Base-by-base conservation (phyloP, 768 basidiomycete genomes). In the Strobilomyces dryophilus region DNA sequence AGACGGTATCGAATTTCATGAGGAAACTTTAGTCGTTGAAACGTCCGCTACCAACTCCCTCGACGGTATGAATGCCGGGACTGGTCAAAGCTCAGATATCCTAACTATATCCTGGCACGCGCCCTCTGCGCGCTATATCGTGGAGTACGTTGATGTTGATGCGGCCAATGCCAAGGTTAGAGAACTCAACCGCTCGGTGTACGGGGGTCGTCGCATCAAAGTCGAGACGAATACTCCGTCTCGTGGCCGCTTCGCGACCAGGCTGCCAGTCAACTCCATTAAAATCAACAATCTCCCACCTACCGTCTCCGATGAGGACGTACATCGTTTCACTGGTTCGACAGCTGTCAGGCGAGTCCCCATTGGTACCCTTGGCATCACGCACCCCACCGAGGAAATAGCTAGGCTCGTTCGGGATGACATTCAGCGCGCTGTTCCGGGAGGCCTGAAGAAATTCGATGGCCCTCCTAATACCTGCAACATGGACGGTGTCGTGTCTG, bases 101-200 rank as follows among this genome's bases (percentile, higher is more conserved):
- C 60, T 85, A 46, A 74, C 73, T 0, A 72, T 84, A 41, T 75
- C 73, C 11, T 87, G 83, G 80, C 71, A 65, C 7, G 65, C 68
- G 1, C 82, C 82, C 2, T 78, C 76, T n/a, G 60, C 61, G 5
- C 65, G 73, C 2, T 75, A 77, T 53, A 56, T 79, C n/a, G 81
- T 72, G 1, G 73, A 69, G 4, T 85, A 78, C 55, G 6, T 46
- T 5, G 64, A 66, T 17, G 18, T 54, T 6, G 42, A 54, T 8
- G 32, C 57, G 4, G 68, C 64, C 36, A 48, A 42, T 8, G 57
- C 52, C 24, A 77, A 75, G 57, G 72, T 71, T 5, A 57, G 51
- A 20, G 57, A 63, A 27, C 64, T 84, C 35, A 57, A 83, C 43
- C 66, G 71, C 17, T 55, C 45, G 20, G 41, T 67, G 6, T 66